Evolutionary conservation across 805 yeast genomes (phyloP), one percentile per base, ranked within the genome.

Genomic region (Kodamaea hsintzibuensis): DNA sequence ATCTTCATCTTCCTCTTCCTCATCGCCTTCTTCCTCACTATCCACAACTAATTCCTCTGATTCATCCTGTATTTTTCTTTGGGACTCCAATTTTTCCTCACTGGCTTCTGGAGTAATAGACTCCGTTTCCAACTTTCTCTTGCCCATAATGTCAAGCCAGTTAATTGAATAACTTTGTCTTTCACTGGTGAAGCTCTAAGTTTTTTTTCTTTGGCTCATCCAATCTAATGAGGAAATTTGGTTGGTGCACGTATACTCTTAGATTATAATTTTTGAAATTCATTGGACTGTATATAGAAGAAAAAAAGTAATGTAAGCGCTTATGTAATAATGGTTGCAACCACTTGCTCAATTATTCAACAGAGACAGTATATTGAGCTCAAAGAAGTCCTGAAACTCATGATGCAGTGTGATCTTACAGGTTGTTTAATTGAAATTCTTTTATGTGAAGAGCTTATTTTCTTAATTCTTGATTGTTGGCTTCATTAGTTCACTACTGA

Each of bases 1-100:
- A 7, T 47, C 53, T 7, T 63, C 67, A 8, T 65, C 72, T 9
- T 63, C 72, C 16, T 61, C 65, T 16, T 61, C 71, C 9, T 65
- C 70, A 12, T 60, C 66, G 14, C 37, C 30, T 37, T 47, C 39
- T 12, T 19, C 51, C 38, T 25, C 35, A 43, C 44, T 49, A 10
- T 46, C 55, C 42, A 58, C 65, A 35, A 54, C 61, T 62, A 40
- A 59, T 64, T 70, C 64, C 57, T 67, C 50, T 1, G 48, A 45
- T 27, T 30, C 48, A n/a, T 45, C 50, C 30, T 40, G 44, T 16
- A 7, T 19, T 18, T 14, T 18, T 16, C 44, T 40, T 17, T 17
- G 17, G n/a, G 18, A 17, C 25, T 37, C 50, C 13, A 16, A 8
- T 18, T 22, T 30, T 12, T 37, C 42, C 13, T 37, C 50, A 25